These are phyloP conservation scores for Thermomyces lanuginosus DNA, from an alignment of 2,329 filamentous ascomycete species.

Conservation along the genomic window DNA sequence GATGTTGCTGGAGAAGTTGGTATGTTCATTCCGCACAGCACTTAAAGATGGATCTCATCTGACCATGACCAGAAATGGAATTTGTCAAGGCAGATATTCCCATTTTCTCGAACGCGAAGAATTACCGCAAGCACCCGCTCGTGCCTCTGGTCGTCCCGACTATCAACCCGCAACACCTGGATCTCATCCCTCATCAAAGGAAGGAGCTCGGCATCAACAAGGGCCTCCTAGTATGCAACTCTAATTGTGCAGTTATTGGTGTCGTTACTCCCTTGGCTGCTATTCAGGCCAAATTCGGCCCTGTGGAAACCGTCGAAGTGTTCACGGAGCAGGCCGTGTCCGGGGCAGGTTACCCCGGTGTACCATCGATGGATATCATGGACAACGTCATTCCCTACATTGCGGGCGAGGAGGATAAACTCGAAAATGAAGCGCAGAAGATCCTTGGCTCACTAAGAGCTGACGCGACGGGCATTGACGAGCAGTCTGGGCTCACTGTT, in stretches of 20 bases:
- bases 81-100: constrained; percentile 77
- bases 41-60: constrained; percentile 1
- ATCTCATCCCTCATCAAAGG: constrained; percentile 78
- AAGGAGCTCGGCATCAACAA: constrained; percentile 54
- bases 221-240: constrained; percentile 94
- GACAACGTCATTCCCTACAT: constrained; percentile 96
- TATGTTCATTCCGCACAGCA: constrained; percentile 28
- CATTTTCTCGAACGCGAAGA: constrained; percentile 96
- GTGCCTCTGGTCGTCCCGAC: constrained; percentile 90
- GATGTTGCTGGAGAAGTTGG: constrained; percentile 85
- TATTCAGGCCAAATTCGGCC: constrained; percentile 70
- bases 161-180: constrained; percentile 76
- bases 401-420: constrained; percentile 84
- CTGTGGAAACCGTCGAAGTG: constrained; percentile 59
- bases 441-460: constrained; percentile 65
- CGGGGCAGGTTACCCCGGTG: constrained; percentile 52
- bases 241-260: constrained; percentile 93
- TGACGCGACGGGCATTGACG: constrained; percentile 56
- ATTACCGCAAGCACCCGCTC: constrained; percentile 78
- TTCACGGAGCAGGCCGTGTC: constrained; percentile 93
- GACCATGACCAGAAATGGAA: constrained; percentile 56
- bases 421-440: constrained; percentile 88
- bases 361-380: constrained; percentile 85
- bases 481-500: constrained; percentile 58
- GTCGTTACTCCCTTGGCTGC: constrained; percentile 90